Evolutionary conservation across 2,329 filamentous ascomycete species (phyloP), one percentile per base, ranked within the genome.

Genomic region (Simplicillium sp.): DNA sequence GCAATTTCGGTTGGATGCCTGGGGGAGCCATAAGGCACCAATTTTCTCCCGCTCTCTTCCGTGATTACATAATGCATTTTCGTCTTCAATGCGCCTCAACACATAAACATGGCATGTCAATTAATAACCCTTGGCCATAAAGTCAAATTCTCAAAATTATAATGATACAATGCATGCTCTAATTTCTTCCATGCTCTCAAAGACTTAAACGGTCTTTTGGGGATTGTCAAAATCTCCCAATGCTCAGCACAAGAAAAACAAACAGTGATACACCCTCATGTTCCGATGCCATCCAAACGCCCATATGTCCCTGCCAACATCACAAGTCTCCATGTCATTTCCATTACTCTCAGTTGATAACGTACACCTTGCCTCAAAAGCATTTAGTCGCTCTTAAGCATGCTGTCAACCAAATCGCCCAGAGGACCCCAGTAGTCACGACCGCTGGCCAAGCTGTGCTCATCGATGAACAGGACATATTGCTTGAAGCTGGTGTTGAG

Each of bases 401-500:
- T 98, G 61, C 87, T 97, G 60, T 98, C 92, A 38, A 98, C 92
- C 50, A 98, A 68, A 62, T 98, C 92, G 11, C 90, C 90, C 43
- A 98, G 62, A 11, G 92, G 92, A 1, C 92, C 92, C 84, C 90
- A 98, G 68, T 90, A 98, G 62, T 98, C 92, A 65, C 94, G 89
- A 38, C 90, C 92, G 56, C 81, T 94, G 20, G 88, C 88, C 51
- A 98, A 67, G 51, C 79, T 81, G 65, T 97, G 92, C 73, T 98
- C 94, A 61, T 98, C 89, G 52, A 98, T 88, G 65, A 98, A 98
- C 44, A 98, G 76, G 47, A 98, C 92, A 58, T 97, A 98, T 65
- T 98, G 92, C 75, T 98, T 98, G 79, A 98, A 98, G 66, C 87
- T 94, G 12, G 92, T 98, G 67, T 98, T 98, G 50, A 98, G 77